Conservation (phyloP, 2,329 filamentous ascomycete species). For the Hirsutella rhossiliensis region DNA sequence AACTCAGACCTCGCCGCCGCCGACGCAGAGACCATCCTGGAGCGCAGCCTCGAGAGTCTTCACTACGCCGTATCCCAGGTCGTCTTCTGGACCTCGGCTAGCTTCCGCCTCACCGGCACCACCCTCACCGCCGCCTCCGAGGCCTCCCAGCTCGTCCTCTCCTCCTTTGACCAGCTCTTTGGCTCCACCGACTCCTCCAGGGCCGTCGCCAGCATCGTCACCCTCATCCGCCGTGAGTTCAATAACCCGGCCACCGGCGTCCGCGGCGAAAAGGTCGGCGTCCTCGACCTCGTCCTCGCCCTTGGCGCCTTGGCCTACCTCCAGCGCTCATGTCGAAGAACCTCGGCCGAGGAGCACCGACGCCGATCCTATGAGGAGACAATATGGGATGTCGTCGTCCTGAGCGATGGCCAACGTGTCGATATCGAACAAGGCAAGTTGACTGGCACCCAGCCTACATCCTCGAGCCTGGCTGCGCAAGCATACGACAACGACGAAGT, state of each 20-base stretch:
- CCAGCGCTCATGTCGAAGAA: conserved; percentile 42
- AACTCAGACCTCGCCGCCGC: conserved; percentile 32
- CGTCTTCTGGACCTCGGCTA: conserved; percentile 49
- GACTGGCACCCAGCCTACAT: not conserved
- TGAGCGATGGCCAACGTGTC: conserved; percentile 45
- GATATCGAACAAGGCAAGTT: conserved; percentile 30
- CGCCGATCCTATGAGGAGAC: conserved; percentile 39
- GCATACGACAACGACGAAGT: conserved; percentile 26
- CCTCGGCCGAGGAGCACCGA: conserved; percentile 35
- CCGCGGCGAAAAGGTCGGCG: conserved; percentile 46
- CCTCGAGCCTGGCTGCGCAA: not conserved
- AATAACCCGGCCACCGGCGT: conserved; percentile 48
- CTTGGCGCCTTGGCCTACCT: conserved; percentile 50
- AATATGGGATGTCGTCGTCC: conserved; percentile 55
- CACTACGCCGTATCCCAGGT: conserved; percentile 45
- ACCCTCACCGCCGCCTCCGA: conserved; percentile 42
- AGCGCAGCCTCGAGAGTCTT: conserved; percentile 41
- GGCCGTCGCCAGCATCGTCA: conserved; percentile 55
- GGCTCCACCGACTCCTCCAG: conserved; percentile 58
- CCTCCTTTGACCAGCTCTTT: conserved; percentile 50
- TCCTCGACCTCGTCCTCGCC: conserved; percentile 48
- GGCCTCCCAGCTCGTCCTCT: conserved; percentile 44
- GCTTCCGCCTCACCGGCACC: conserved; percentile 45
- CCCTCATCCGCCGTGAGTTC: conserved; percentile 51
- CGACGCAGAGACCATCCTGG: conserved; percentile 44